Percentiles rank a stretch among this genome's conserved stretches.
These are phyloP conservation scores for Penicillium palitans DNA, from an alignment of 2,329 filamentous ascomycete species.

Conservation along the genomic window DNA sequence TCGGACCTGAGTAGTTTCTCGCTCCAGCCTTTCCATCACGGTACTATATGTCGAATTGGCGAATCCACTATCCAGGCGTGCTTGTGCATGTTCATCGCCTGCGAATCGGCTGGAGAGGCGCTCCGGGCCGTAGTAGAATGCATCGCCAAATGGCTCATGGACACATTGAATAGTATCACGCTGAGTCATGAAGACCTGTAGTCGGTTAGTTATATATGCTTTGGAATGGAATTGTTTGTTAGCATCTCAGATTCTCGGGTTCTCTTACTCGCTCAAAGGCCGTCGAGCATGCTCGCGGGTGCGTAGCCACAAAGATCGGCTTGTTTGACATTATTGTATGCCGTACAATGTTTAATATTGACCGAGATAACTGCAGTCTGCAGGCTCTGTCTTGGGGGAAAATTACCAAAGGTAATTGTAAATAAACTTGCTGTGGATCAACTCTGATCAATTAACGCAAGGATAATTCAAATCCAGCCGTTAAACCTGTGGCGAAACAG, in stretches of 20 bases:
- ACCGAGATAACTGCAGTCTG: slow-evolving; percentile 1
- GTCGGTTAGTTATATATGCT: slow-evolving; percentile 8
- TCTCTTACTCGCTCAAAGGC: slow-evolving; percentile 85
- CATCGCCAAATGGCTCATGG: slow-evolving; percentile 96
- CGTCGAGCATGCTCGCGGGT: slow-evolving; percentile 92
- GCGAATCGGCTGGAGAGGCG: slow-evolving; percentile 77
- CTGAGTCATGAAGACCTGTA: slow-evolving; percentile 93
- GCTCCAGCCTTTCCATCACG: slow-evolving; percentile 74
- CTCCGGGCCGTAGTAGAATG: slow-evolving; percentile 94
- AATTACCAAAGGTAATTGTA: slow-evolving; percentile 12
- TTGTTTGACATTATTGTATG: slow-evolving; percentile 64
- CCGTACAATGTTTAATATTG: not conserved
- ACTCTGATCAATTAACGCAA: slow-evolving; percentile 8
- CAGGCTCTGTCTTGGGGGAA: slow-evolving; percentile 1
- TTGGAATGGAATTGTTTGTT: not conserved
- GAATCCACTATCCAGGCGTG: slow-evolving; percentile 46
- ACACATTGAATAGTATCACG: slow-evolving; percentile 76
- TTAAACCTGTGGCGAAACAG: not conserved
- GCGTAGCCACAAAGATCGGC: slow-evolving; percentile 89
- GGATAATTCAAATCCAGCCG: slow-evolving; percentile 1
- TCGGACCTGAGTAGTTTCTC: slow-evolving; percentile 71
- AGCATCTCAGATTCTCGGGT: slow-evolving; percentile 12
- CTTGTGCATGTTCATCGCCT: slow-evolving; percentile 58
- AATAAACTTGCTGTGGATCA: slow-evolving; percentile 22
- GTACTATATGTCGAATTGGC: slow-evolving; percentile 52